Conservation (phyloP, 1,139 yeast species). For the Kurtzmaniella quercitrusa region DNA sequence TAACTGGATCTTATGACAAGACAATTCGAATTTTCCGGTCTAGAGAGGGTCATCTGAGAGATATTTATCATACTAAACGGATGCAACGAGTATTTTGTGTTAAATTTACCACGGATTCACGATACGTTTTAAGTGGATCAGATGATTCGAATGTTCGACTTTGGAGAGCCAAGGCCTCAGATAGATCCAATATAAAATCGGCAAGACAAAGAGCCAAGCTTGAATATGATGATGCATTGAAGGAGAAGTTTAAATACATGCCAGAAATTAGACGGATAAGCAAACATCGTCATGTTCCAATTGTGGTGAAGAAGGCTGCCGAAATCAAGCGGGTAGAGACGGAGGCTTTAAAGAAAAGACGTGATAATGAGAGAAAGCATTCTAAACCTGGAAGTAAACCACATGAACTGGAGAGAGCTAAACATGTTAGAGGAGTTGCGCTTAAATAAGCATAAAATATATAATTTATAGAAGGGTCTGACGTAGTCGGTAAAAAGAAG, state of each 20-base stretch:
- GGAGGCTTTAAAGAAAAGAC: constrained; percentile 70
- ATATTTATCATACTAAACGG: constrained; percentile 91
- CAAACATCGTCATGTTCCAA: constrained; percentile 89
- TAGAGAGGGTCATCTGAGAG: constrained; percentile 88
- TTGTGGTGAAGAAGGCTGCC: constrained; percentile 78
- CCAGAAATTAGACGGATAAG: constrained; percentile 90
- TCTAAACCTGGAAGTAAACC: constrained; percentile 67
- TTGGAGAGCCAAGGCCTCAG: constrained; percentile 89
- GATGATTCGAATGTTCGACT: constrained; percentile 94
- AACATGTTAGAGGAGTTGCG: constrained; percentile 82
- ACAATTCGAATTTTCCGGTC: constrained; percentile 77
- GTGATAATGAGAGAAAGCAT: constrained; percentile 76
- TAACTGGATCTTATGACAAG: constrained; percentile 92
- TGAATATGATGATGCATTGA: constrained; percentile 87
- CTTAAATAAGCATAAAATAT: constrained; percentile 37
- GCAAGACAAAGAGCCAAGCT: constrained; percentile 76
- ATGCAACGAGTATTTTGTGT: constrained; percentile 93
- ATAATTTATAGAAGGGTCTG: too few relatives aligned
- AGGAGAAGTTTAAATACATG: constrained; percentile 91
- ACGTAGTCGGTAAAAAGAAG: too few relatives aligned
- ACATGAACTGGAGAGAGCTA: constrained; percentile 67
- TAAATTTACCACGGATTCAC: constrained; percentile 81
- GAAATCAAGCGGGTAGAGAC: constrained; percentile 79
- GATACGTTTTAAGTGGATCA: constrained; percentile 83
- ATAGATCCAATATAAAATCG: constrained; percentile 76